Evolutionary conservation across 768 basidiomycete species (phyloP), one percentile per base, ranked within the genome.

Genomic region (Naganishia antarctica): DNA sequence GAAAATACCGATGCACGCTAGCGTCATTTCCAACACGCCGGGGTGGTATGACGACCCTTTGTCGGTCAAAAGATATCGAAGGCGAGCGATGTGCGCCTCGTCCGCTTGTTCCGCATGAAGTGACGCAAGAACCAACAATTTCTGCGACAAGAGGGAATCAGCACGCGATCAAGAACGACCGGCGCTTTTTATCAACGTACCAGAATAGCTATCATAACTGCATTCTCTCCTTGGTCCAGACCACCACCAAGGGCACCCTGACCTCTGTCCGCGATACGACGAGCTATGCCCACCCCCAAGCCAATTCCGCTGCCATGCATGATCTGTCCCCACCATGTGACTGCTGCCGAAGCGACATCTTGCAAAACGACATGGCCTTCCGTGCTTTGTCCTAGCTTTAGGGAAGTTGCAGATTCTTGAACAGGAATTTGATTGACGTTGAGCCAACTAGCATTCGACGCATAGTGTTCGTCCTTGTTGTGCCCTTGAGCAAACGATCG

Each of bases 21-120:
- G 80, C 9, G 92, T 91, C 3, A 93, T 87, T 76, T 92, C 91
- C 75, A 94, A 88, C 1, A 94, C 84, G 37, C 90, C 80, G 70
- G 86, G 85, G 70, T 96, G 90, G 44, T 84, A 85, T 23, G 91
- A 83, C 1, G 91, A 86, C 0, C 90, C 85, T 18, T 86, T 84
- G 34, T 87, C 86, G 69, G 90, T 92, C 31, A 96, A 80, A 15
- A 98, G 80, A 0, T 87, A 80, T 47, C 84, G 83, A 15, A 96
- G 81, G 3, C 85, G 84, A 41, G 84, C 80, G 70, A 88, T 37
- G 12, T 76, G 73, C 3, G 49, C 60, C 13, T 66, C 60, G 37
- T 66, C 65, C 32, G 64, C 50, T n/a, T 59, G 28, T 8, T 71
- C 67, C 1, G 64, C 50, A 28, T 70, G 68, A 11, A 64, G 26